Base-by-base conservation (phyloP, 2,329 filamentous ascomycete genomes). In the Trichothecium sympodiale region DNA sequence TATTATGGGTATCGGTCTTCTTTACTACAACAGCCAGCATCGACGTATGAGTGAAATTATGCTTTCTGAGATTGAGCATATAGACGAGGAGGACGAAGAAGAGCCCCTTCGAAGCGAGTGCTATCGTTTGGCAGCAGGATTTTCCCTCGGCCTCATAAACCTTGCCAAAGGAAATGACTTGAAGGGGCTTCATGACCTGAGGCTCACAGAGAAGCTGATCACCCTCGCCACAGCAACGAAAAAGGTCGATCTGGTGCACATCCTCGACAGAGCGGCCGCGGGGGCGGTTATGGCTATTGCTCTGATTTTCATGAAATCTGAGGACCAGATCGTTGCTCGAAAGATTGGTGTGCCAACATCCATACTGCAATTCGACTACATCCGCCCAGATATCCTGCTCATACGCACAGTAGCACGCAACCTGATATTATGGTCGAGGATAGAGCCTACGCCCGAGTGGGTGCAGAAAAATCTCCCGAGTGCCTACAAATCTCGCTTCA, bases 41-140 rank as follows among this genome's bases (percentile, higher is more conserved):
- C 83, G 93, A 20, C 80, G 93, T 27, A 98, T 98, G 91, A 96
- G 87, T 52, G 91, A 98, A 55, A 86, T 96, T 14, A 95, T 98
- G 86, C 75, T 98, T 34, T 96, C 89, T 0, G 91, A 98, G 55
- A 91, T 98, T 41, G 87, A 95, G 54, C 82, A 88, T 43, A 71
- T 86, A 35, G 86, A 91, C 31, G 63, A 69, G 17, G 72, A 83
- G 27, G 83, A 89, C 36, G 88, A 95, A 40, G 82, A 88, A 38
- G 85, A 94, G 48, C 78, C 79, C 16, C 61, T 96, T 33, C 78
- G 89, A 17, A 89, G 93, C 51, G 91, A 98, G 61, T 88, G 88
- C n/a, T 98, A 98, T 56, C 79, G 93, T 29, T 70, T 98, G 26
- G 88, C 91, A 8, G 88, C 93, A 14, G 93, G 91, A 0, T 94